These are phyloP conservation scores for Pelargonium fulgidum DNA, from an alignment of 441 rosid species.

Conservation along the genomic window DNA sequence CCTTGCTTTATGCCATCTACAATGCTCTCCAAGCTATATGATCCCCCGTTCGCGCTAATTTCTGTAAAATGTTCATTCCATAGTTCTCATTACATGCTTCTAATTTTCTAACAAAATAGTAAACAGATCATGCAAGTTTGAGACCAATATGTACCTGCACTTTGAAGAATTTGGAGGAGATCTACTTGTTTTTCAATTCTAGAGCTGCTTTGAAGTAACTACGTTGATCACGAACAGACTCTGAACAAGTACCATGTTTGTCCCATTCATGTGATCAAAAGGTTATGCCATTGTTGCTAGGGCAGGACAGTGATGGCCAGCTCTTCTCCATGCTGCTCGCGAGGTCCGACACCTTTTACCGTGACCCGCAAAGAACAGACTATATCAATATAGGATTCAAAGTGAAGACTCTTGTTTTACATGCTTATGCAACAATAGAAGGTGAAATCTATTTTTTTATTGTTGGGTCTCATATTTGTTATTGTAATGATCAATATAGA, in stretches of 20 bases:
- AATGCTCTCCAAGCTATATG: constrained; percentile 11
- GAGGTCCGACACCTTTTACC: constrained; percentile 9
- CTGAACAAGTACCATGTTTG: constrained; percentile 18
- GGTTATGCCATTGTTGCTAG: constrained; percentile 5
- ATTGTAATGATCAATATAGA: neutral
- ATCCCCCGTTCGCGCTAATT: constrained; percentile 12
- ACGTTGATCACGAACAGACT: constrained; percentile 12
- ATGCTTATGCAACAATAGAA: neutral
- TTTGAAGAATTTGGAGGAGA: constrained; percentile 7
- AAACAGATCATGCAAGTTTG: too few relatives aligned
- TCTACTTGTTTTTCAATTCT: neutral
- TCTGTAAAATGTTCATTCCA: neutral
- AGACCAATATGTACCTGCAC: neutral
- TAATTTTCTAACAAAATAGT: neutral
- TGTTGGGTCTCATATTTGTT: neutral
- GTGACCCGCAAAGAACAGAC: neutral
- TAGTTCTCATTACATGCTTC: neutral
- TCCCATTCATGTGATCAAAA: constrained; percentile 20
- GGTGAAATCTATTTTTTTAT: neutral
- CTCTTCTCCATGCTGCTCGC: constrained; percentile 7
- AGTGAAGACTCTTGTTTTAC: neutral
- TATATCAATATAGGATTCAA: neutral
- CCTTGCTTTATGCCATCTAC: neutral
- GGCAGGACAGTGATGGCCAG: constrained; percentile 18
- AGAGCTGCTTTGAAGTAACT: neutral